These are phyloP conservation scores for Yamadazyma nakazawae DNA, from an alignment of 805 yeast genomes.

Conservation along the genomic window DNA sequence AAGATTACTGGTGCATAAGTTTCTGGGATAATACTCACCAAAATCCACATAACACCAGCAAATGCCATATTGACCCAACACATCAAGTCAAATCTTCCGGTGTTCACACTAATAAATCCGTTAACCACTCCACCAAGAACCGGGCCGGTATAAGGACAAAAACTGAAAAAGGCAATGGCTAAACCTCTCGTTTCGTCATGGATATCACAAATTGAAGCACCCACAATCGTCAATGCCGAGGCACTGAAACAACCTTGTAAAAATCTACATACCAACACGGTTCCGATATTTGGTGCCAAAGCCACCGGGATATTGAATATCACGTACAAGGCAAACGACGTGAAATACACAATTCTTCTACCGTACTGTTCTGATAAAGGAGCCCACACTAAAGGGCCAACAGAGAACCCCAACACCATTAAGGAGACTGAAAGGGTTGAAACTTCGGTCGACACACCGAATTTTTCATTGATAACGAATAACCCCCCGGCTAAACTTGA, in stretches of 20 bases:
- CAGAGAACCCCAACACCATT: constrained; percentile 84
- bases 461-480: constrained; percentile 60
- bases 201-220: constrained; percentile 89
- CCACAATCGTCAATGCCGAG: constrained; percentile 81
- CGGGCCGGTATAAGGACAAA: constrained; percentile 92
- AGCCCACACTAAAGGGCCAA: constrained; percentile 88
- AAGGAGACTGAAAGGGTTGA: constrained; percentile 76
- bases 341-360: constrained; percentile 76
- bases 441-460: constrained; percentile 71
- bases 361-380: constrained; percentile 86
- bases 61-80: constrained; percentile 93
- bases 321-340: constrained; percentile 70
- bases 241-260: constrained; percentile 83
- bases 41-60: constrained; percentile 79
- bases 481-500: constrained; percentile 88
- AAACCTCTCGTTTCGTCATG: constrained; percentile 79
- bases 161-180: constrained; percentile 88
- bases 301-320: constrained; percentile 89
- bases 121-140: constrained; percentile 85
- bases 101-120: constrained; percentile 75
- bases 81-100: constrained; percentile 66
- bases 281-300: constrained; percentile 75
- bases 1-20: constrained; percentile 84
- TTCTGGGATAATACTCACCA: constrained; percentile 71
- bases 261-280: constrained; percentile 77